A percentile compares a stretch with the other conserved stretches of the same genome.
These are phyloP conservation scores for Fusarium keratoplasticum DNA, from an alignment of 2,329 filamentous ascomycete species.

Conservation along the genomic window DNA sequence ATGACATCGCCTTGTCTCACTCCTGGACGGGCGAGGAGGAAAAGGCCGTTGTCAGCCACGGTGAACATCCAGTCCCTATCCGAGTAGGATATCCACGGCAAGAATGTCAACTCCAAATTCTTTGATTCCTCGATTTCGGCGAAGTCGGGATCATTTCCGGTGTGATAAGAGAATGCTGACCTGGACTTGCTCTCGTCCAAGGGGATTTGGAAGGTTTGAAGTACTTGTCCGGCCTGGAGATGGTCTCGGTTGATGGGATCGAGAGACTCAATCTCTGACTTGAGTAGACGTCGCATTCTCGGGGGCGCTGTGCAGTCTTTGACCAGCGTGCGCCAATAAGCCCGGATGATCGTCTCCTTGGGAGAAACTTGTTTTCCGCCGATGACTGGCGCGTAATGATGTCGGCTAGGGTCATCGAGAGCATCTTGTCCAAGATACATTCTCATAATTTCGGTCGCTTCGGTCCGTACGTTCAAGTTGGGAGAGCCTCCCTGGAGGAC, in stretches of 20 bases:
- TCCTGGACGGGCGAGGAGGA: background rate
- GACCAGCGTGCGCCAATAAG: conserved; percentile 18
- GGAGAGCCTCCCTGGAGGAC: background rate
- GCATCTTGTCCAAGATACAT: background rate
- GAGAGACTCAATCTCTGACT: background rate
- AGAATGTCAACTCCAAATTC: background rate
- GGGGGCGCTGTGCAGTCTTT: conserved; percentile 16
- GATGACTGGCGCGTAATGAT: background rate
- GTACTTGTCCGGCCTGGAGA: background rate
- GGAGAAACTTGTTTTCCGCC: background rate
- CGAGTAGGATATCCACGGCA: background rate
- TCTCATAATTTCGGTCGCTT: background rate
- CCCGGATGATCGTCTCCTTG: background rate
- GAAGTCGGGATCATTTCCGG: background rate
- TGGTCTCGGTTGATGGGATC: background rate
- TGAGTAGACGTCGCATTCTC: conserved; percentile 5
- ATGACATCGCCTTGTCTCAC: conserved; percentile 11
- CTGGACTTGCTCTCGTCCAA: background rate
- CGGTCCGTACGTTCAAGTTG: accelerated
- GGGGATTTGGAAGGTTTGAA: background rate
- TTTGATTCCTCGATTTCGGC: background rate
- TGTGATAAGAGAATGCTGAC: background rate
- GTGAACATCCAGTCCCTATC: background rate
- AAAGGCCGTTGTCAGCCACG: conserved; percentile 4
- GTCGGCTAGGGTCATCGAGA: background rate